A percentile compares a stretch with the other conserved stretches of the same genome.
Evolutionary conservation across 306 rosid genomes (phyloP).

Genomic region (Gynostemma pentaphyllum): DNA sequence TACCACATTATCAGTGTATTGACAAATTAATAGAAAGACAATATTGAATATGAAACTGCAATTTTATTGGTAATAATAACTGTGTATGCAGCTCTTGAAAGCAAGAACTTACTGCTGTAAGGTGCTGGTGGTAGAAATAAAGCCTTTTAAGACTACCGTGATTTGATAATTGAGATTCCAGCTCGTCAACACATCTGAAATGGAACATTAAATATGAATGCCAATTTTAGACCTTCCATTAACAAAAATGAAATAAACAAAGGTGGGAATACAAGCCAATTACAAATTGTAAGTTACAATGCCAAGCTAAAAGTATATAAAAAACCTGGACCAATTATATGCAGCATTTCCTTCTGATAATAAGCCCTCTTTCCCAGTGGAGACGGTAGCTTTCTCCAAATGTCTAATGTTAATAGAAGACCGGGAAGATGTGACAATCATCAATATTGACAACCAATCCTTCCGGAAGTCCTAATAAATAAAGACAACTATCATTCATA

Average conservation of each 20-base stretch:
- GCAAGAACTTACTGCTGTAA: slow-evolving; percentile 62
- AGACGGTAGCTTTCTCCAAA: slow-evolving; percentile 96
- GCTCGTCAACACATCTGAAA: slow-evolving; percentile 86
- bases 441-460: slow-evolving; percentile 84
- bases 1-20: slow-evolving; percentile 6
- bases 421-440: slow-evolving; percentile 90
- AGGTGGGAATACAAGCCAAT: background rate
- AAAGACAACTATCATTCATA: background rate
- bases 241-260: background rate
- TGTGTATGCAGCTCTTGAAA: slow-evolving; percentile 10
- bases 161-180: slow-evolving; percentile 81
- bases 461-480: slow-evolving; percentile 70
- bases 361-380: slow-evolving; percentile 95
- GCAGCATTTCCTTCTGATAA: slow-evolving; percentile 93
- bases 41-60: background rate
- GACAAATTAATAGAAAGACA: slow-evolving; percentile 15
- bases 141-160: slow-evolving; percentile 89
- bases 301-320: background rate
- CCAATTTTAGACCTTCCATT: background rate
- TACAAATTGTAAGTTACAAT: too few species aligned
- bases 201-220: slow-evolving; percentile 1
- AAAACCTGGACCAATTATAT: slow-evolving; percentile 95
- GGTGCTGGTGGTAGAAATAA: slow-evolving; percentile 94
- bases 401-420: slow-evolving; percentile 94
- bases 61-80: slow-evolving; percentile 6